These are phyloP conservation scores for Hemileccinum impolitum DNA, from an alignment of 768 basidiomycete species.

Conservation along the genomic window DNA sequence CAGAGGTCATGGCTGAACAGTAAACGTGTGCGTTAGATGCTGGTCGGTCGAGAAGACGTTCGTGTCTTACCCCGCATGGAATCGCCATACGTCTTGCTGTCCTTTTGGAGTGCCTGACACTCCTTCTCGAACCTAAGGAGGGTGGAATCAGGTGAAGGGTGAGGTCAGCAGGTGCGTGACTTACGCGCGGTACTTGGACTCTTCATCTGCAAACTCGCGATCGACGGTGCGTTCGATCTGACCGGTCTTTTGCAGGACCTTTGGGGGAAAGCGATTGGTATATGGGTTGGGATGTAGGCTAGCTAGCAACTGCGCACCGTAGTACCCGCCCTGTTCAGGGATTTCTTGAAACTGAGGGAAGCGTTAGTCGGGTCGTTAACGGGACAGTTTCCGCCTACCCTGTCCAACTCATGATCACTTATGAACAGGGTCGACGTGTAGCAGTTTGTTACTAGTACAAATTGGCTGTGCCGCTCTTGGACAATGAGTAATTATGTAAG, in stretches of 20 bases:
- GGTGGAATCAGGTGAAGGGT: neutral
- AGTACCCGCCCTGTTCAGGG: conserved; percentile 87
- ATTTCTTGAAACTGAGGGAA: conserved; percentile 80
- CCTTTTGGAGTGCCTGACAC: conserved; percentile 88
- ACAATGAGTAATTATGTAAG: conserved; percentile 14
- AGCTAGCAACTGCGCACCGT: conserved; percentile 52
- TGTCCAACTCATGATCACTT: conserved; percentile 65
- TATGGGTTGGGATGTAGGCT: neutral
- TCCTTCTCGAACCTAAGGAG: conserved; percentile 88
- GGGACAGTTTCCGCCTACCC: conserved; percentile 34
- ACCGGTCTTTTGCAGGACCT: conserved; percentile 97
- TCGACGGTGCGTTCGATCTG: conserved; percentile 97
- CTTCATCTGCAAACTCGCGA: conserved; percentile 89
- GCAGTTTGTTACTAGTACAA: no score
- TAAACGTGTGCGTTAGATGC: neutral
- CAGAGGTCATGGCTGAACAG: conserved; percentile 78
- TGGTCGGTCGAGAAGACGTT: neutral
- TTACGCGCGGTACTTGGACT: conserved; percentile 85
- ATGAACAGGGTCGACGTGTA: no score
- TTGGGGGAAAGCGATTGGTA: conserved; percentile 9
- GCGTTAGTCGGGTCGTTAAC: neutral
- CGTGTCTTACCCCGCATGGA: conserved; percentile 87
- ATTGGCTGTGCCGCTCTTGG: neutral
- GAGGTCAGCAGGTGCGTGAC: conserved; percentile 22
- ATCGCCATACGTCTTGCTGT: conserved; percentile 92